Conservation (phyloP, 208 protist species). For the Crithidia bombi region DNA sequence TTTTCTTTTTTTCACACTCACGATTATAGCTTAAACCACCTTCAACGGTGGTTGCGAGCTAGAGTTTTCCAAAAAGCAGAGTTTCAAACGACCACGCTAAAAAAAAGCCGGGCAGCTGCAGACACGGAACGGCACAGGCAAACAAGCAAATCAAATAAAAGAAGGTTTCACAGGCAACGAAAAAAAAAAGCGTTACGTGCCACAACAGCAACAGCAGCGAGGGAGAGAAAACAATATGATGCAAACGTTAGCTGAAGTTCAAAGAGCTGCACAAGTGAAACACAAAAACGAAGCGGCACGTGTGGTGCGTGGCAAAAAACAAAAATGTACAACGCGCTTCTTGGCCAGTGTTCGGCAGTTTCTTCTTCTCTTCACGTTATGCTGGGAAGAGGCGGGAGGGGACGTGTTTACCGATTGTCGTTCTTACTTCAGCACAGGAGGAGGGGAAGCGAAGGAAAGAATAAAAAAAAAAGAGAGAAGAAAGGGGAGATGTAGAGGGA, state of each 20-base stretch:
- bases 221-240: no score
- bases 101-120: not conserved
- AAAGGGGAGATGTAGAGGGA: not conserved
- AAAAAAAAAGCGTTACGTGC: constrained; percentile 1
- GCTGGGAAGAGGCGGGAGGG: not conserved
- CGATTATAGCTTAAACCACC: no score
- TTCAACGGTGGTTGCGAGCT: no score
- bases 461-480: not conserved
- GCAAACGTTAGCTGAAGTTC: no score
- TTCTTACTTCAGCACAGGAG: not conserved
- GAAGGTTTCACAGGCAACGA: no score
- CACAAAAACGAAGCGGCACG: constrained; percentile 15
- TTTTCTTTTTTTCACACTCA: not conserved
- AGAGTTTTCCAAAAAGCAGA: no score
- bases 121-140: no score
- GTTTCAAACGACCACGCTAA: no score
- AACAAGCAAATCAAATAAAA: no score
- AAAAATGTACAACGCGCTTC: not conserved
- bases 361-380: not conserved
- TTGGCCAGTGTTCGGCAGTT: not conserved
- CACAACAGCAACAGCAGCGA: no score
- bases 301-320: no score
- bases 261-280: constrained; percentile 23
- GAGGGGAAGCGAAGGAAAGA: not conserved
- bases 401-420: no score